phyloP scores from a whole-genome alignment of 495 filamentous ascomycete species.

The Daldinia grandis region DNA sequence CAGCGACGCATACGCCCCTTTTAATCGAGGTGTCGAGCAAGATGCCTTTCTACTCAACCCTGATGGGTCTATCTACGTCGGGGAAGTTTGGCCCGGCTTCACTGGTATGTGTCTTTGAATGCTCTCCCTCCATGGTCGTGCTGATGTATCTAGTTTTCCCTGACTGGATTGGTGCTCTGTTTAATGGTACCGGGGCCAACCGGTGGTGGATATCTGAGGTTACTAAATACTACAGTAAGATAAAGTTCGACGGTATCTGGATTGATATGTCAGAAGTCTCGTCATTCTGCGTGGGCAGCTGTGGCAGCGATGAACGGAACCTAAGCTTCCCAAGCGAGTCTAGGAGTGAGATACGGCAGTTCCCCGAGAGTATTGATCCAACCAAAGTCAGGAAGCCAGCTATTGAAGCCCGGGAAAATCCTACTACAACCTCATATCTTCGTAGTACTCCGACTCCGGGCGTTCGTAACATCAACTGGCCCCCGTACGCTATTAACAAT shows the following conservation, averaged over 20 bases:
- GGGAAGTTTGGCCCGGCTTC: conserved; percentile 88
- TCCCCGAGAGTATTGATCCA: conserved; percentile 75
- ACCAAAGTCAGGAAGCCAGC: conserved; percentile 74
- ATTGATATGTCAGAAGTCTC: conserved; percentile 88
- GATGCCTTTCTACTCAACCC: conserved; percentile 73
- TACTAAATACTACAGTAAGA: conserved; percentile 63
- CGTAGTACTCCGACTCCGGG: conserved; percentile 73
- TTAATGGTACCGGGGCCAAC: conserved; percentile 65
- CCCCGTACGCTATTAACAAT: conserved; percentile 84
- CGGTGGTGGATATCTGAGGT: conserved; percentile 80
- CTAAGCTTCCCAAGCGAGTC: conserved; percentile 76
- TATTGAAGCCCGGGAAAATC: conserved; percentile 39
- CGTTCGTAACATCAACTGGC: conserved; percentile 77
- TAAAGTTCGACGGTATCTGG: conserved; percentile 86
- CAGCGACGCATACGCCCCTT: conserved; percentile 74
- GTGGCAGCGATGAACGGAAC: conserved; percentile 72
- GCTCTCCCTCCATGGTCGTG: conserved; percentile 53
- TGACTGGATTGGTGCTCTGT: conserved; percentile 64
- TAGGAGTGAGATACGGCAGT: conserved; percentile 66
- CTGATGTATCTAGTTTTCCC: conserved; percentile 59
- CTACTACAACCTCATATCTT: conserved; percentile 60
- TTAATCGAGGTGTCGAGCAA: conserved; percentile 69
- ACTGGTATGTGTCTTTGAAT: conserved; percentile 51
- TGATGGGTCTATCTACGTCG: conserved; percentile 76
- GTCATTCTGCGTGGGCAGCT: conserved; percentile 84